These are phyloP conservation scores for Parafenestella ontariensis DNA, from an alignment of 2,329 filamentous ascomycete genomes.

Conservation along the genomic window DNA sequence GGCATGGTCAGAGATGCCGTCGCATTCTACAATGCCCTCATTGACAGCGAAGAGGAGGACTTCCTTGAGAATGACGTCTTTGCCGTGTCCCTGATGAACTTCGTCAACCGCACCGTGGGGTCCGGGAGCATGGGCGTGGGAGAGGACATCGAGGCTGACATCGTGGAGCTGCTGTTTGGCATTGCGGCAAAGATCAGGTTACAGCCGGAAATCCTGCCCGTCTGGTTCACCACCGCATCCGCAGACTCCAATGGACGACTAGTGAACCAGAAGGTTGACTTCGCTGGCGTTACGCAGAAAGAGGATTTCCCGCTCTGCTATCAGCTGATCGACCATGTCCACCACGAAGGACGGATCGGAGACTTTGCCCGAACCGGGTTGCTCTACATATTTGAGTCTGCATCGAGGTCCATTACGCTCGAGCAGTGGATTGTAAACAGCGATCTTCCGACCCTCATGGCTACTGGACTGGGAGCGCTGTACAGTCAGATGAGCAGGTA, in stretches of 20 bases:
- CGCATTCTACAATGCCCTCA: conserved; percentile 85
- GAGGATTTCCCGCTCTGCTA: conserved; percentile 97
- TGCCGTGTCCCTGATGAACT: conserved; percentile 83
- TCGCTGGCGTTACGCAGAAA: conserved; percentile 83
- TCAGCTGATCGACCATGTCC: conserved; percentile 93
- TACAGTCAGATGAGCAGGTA: conserved; percentile 72
- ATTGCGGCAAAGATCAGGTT: conserved; percentile 95
- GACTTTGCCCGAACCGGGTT: conserved; percentile 95
- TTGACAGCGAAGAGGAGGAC: conserved; percentile 95
- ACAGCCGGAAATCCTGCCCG: conserved; percentile 82
- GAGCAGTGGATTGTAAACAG: conserved; percentile 98
- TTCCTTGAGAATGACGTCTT: conserved; percentile 89
- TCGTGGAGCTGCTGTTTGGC: conserved; percentile 93
- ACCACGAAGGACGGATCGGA: conserved; percentile 91
- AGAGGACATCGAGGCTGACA: conserved; percentile 81
- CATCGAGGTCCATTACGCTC: conserved; percentile 78
- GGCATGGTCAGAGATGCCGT: conserved; percentile 85
- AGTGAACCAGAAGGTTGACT: conserved; percentile 67
- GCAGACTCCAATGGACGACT: conserved; percentile 50
- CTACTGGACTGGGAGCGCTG: conserved; percentile 84
- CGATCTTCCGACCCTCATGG: conserved; percentile 95
- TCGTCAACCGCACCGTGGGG: conserved; percentile 80
- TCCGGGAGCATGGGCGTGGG: conserved; percentile 76
- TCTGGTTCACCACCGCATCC: conserved; percentile 78
- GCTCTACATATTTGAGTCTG: conserved; percentile 94